These are phyloP conservation scores for Cladorrhinum sp. DNA, from an alignment of 2,329 filamentous ascomycete genomes.

Conservation along the genomic window DNA sequence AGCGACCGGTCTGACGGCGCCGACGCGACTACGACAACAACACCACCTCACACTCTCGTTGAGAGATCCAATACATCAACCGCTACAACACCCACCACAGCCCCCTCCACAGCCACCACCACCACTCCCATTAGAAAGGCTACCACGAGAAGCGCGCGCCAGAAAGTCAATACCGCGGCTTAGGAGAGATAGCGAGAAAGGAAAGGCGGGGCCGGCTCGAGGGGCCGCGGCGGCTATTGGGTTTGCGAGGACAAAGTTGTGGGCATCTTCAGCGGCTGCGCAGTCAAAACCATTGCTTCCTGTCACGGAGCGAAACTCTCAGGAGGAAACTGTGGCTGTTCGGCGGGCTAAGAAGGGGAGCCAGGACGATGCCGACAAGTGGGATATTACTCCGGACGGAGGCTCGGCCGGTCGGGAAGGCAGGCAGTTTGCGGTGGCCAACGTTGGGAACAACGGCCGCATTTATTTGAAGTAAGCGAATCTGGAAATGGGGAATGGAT, in stretches of 20 bases:
- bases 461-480: conserved; percentile 69
- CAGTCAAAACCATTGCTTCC: conserved; percentile 43
- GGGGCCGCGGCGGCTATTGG: conserved; percentile 19
- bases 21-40: conserved; percentile 21
- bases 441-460: conserved; percentile 78
- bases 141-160: conserved; percentile 17
- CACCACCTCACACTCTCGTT: conserved; percentile 17
- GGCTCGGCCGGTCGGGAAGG: conserved; percentile 61
- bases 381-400: conserved; percentile 59
- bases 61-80: conserved; percentile 9
- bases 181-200: conserved; percentile 25
- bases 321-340: conserved; percentile 38
- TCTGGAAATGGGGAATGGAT: not conserved
- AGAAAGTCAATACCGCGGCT: conserved; percentile 24
- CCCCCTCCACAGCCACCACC: not conserved
- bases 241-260: conserved; percentile 29
- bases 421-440: conserved; percentile 74
- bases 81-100: not conserved
- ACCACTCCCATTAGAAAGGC: conserved; percentile 4
- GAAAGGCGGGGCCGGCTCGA: conserved; percentile 11
- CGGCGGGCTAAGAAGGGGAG: conserved; percentile 47
- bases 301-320: conserved; percentile 45
- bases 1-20: conserved; percentile 19
- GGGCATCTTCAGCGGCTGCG: conserved; percentile 26
- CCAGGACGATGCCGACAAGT: conserved; percentile 53